Base-by-base conservation (phyloP, 768 basidiomycete species). In the Mycena polygramma region DNA sequence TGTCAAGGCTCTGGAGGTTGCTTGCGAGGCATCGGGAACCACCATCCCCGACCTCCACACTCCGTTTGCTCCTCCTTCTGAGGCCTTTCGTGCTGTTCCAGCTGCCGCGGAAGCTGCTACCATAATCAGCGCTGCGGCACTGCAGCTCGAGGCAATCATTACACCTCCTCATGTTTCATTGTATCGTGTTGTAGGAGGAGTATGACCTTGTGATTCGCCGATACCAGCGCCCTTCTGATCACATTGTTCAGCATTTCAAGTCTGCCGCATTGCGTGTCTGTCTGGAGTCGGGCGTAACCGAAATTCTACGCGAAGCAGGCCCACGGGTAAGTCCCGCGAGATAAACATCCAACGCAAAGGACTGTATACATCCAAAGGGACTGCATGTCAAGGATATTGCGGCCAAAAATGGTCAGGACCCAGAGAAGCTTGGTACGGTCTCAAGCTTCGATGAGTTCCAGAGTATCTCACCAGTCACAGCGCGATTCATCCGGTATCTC, bases 301-400 rank as follows among this genome's bases (percentile, higher is more conserved):
- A 85, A 64, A 83, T 85, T 4, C 69, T 86, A 15, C 78, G 81
- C 2, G 83, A 83, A 63, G 83, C 80, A 15, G 85, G 85, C 15
- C 76, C 79, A 4, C 59, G 80, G 51, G 82, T 80, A 51, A 10
- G 63, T 55, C 22, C 19, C 7, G 45, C 35, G 26, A 10, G 11
- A 4, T 6, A 7, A 13, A 41, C 10, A 0, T 19, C 35, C 8
- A 2, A 0, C 19, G 17, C 8, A n/a, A n/a, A n/a, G n/a, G n/a
- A n/a, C n/a, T n/a, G n/a, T 36, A 2, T n/a, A 19, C 19, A 7
- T 26, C 57, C 41, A 15, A 19, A 81, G 79, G 80, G 80, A 8
- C 68, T 81, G 24, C 82, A 83, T 57, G 77, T 82, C n/a, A 62
- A 73, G 8, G 79, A 81, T 20, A 83, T 84, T 37, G 80, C 80